These are phyloP conservation scores for Chondrus crispus DNA, from an alignment of 23 red algal genomes.

Conservation along the genomic window DNA sequence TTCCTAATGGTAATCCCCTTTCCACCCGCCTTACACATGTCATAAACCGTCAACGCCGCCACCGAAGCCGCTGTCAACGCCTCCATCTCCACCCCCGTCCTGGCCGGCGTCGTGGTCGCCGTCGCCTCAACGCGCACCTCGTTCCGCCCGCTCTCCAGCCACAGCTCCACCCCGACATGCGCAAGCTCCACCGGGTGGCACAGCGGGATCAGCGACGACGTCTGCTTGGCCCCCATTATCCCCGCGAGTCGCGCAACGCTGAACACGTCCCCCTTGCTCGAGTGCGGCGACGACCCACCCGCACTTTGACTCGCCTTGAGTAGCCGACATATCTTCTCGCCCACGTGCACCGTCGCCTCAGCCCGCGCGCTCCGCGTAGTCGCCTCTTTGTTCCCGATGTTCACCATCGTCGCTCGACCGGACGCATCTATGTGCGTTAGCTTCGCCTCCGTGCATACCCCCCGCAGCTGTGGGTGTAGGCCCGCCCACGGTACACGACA, in stretches of 20 bases:
- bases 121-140: constrained; percentile 42
- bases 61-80: constrained; percentile 83
- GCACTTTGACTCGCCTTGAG: not conserved
- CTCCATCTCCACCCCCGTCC: constrained; percentile 98
- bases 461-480: not conserved
- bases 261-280: constrained; percentile 83
- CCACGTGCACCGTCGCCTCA: constrained; percentile 58
- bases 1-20: constrained; percentile 60
- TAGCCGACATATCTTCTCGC: constrained; percentile 22
- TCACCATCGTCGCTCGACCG: constrained; percentile 82
- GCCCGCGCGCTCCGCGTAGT: constrained; percentile 63
- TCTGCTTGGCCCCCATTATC: constrained; percentile 85
- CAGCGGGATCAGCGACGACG: constrained; percentile 77
- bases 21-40: constrained; percentile 95
- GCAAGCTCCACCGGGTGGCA: constrained; percentile 86
- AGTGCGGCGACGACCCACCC: not conserved
- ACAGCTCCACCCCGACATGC: constrained; percentile 59
- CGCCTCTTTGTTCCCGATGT: constrained; percentile 63
- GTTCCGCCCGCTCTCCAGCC: not conserved
- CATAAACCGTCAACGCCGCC: constrained; percentile 93
- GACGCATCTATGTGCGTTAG: constrained; percentile 72
- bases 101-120: constrained; percentile 41
- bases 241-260: constrained; percentile 82
- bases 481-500: too few species aligned
- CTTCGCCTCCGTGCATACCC: not conserved